phyloP scores from a whole-genome alignment of 345 rosid species.

The Aegle marmelos region DNA sequence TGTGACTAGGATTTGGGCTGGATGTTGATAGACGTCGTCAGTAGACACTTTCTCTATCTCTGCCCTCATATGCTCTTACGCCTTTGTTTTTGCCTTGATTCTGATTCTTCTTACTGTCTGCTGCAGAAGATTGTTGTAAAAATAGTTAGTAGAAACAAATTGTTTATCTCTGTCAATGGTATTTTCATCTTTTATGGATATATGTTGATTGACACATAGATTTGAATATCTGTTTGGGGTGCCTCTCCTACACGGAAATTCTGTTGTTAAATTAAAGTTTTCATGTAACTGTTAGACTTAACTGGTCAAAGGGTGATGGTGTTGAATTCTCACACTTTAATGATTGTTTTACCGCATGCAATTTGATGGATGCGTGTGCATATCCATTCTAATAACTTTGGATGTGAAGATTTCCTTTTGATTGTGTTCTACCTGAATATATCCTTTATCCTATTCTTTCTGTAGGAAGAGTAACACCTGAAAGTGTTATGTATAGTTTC shows the following conservation, averaged over 20 bases:
- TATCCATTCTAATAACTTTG: not conserved
- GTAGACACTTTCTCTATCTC: not conserved
- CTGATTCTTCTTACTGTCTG: not conserved
- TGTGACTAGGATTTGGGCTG: not conserved
- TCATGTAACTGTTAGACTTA: not conserved
- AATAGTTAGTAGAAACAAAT: not conserved
- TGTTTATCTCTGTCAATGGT: not conserved
- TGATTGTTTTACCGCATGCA: not conserved
- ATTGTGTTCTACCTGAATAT: not conserved
- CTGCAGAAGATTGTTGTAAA: not conserved
- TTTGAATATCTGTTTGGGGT: not conserved
- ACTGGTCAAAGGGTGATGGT: not conserved
- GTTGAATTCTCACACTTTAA: not conserved
- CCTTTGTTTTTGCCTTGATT: not conserved
- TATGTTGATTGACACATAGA: not conserved
- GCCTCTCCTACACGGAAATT: not conserved
- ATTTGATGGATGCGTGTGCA: not conserved
- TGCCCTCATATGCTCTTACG: not conserved
- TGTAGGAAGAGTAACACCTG: conserved; percentile 80
- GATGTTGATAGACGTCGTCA: not conserved
- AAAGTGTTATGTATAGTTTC: conserved; percentile 89
- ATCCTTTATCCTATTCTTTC: conserved; percentile 12
- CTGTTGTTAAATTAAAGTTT: not conserved
- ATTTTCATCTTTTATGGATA: not conserved
- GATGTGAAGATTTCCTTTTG: not conserved